Evolutionary conservation across 305 asterid genomes (phyloP).

Genomic region (Fraxinus baroniana): DNA sequence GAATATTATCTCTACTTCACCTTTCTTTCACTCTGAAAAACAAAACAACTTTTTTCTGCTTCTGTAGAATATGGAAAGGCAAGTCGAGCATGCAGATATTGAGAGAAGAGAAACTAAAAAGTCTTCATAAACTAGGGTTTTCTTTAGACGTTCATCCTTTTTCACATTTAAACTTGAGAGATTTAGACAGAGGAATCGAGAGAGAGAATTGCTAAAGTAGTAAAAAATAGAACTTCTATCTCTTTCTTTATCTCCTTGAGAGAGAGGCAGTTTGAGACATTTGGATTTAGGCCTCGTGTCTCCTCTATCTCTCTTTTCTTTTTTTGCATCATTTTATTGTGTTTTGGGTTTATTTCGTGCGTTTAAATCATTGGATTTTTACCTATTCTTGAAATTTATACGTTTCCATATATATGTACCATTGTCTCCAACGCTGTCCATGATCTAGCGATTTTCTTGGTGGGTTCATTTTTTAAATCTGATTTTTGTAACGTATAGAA

Average conservation of each 20-base stretch:
- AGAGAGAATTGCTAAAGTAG: constrained; percentile 17
- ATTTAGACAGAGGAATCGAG: constrained; percentile 24
- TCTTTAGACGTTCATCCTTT: constrained; percentile 4
- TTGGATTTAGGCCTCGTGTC: constrained; percentile 75
- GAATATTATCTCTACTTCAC: background rate
- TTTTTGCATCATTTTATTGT: constrained; percentile 1
- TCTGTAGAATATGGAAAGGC: constrained; percentile 20
- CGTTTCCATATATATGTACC: background rate
- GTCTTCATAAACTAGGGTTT: constrained; percentile 43
- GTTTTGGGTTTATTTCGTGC: background rate
- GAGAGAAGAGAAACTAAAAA: constrained; percentile 30
- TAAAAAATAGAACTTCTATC: constrained; percentile 36
- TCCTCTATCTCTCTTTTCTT: constrained; percentile 53
- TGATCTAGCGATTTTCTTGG: constrained; percentile 11
- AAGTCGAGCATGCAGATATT: constrained; percentile 64
- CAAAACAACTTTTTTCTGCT: constrained; percentile 26
- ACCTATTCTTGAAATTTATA: background rate
- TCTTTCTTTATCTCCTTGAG: constrained; percentile 6
- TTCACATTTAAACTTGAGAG: constrained; percentile 8
- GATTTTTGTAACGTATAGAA: constrained; percentile 3
- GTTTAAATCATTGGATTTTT: background rate
- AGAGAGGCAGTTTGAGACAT: constrained; percentile 75
- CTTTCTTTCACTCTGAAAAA: background rate
- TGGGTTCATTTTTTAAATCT: background rate
- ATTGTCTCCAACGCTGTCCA: constrained; percentile 2